phyloP scores from a whole-genome alignment of 1,139 yeast genomes.

The Yamadazyma mexicana region DNA sequence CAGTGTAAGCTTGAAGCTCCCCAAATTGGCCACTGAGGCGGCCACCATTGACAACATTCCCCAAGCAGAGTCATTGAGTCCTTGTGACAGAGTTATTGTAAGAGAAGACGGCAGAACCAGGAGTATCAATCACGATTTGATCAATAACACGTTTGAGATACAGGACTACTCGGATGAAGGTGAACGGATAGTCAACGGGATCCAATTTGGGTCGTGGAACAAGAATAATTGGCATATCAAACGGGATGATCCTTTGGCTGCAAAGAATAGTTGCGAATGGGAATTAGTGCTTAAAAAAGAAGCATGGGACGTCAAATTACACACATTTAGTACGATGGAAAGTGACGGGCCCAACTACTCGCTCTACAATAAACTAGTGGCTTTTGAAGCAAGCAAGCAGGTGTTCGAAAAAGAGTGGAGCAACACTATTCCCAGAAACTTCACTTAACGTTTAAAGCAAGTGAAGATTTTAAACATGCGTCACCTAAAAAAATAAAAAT shows the following conservation, averaged over 20 bases:
- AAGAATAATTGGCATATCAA: slow-evolving; percentile 31
- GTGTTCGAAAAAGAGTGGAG: slow-evolving; percentile 13
- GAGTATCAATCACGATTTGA: slow-evolving; percentile 23
- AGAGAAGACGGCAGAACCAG: slow-evolving; percentile 23
- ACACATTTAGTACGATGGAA: slow-evolving; percentile 24
- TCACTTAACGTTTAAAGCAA: too few relatives aligned
- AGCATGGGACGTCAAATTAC: slow-evolving; percentile 31
- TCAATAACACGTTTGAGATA: slow-evolving; percentile 23
- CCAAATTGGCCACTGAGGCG: background rate
- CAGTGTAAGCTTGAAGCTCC: slow-evolving; percentile 5
- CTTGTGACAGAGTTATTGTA: slow-evolving; percentile 23
- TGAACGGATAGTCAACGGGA: slow-evolving; percentile 23
- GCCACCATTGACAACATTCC: slow-evolving; percentile 11
- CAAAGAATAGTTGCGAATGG: slow-evolving; percentile 33
- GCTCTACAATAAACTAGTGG: slow-evolving; percentile 20
- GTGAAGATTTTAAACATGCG: too few relatives aligned
- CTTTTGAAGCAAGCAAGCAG: slow-evolving; percentile 14
- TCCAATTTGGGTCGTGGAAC: slow-evolving; percentile 31
- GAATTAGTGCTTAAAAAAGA: slow-evolving; percentile 33
- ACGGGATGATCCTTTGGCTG: slow-evolving; percentile 31
- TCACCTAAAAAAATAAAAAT: too few relatives aligned
- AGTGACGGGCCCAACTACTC: slow-evolving; percentile 23
- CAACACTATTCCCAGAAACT: slow-evolving; percentile 7
- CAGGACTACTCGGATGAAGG: slow-evolving; percentile 31
- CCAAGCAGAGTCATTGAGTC: slow-evolving; percentile 11